Percentiles rank a stretch among this genome's conserved stretches.
phyloP scores from a whole-genome alignment of 2,329 filamentous ascomycete genomes.

The Lasiodiplodia citricola region DNA sequence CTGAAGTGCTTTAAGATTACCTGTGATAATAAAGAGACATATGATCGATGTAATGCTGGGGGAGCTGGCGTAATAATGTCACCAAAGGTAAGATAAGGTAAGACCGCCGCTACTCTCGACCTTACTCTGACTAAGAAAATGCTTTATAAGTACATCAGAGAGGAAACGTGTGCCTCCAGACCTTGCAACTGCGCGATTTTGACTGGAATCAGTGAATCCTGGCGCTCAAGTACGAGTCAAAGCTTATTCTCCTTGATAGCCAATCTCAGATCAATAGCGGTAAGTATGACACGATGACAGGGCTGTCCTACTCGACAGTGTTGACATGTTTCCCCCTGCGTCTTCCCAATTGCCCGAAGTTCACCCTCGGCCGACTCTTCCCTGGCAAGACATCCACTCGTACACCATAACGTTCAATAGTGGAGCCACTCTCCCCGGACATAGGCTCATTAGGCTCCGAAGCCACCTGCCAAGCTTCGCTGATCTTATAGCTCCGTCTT shows the following conservation, averaged over 20 bases:
- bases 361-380: constrained; percentile 1
- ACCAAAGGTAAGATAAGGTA: too few relatives aligned
- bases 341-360: not conserved
- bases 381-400: not conserved
- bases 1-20: too few relatives aligned
- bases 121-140: too few relatives aligned
- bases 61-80: too few relatives aligned
- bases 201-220: too few relatives aligned
- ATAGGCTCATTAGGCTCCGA: not conserved
- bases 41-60: too few relatives aligned
- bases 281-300: not conserved
- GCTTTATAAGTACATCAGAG: too few relatives aligned
- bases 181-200: too few relatives aligned
- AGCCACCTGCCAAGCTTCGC: not conserved
- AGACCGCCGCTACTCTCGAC: too few relatives aligned
- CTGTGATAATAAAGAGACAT: too few relatives aligned
- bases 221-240: not conserved
- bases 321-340: not conserved
- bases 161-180: too few relatives aligned
- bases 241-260: not conserved
- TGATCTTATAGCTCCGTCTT: not conserved
- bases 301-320: not conserved
- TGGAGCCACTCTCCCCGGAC: not conserved
- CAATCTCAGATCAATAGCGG: not conserved
- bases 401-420: not conserved